Percentiles rank a stretch among this genome's conserved stretches.
Evolutionary conservation across 2,329 filamentous ascomycete species (phyloP).

Genomic region (Venturia asperata): DNA sequence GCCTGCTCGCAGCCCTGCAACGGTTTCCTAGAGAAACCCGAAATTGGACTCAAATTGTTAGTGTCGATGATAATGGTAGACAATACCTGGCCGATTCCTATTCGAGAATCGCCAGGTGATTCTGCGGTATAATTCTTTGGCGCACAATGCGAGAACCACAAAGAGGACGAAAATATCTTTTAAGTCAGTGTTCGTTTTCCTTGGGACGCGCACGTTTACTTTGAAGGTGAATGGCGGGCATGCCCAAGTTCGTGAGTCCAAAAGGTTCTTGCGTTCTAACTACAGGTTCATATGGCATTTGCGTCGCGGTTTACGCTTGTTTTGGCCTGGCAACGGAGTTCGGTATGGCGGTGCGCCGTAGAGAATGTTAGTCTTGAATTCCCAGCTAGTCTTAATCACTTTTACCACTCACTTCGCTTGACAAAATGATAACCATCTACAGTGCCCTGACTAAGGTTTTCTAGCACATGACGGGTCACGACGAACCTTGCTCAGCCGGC

Average conservation of each 20-base stretch:
- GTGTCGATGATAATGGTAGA: not conserved
- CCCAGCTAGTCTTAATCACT: not conserved
- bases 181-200: not conserved
- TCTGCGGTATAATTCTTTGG: not conserved
- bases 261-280: constrained; percentile 1
- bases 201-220: not conserved
- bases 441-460: not conserved
- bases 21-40: not conserved
- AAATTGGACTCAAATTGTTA: not conserved
- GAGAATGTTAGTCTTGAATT: constrained; percentile 11
- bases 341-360: not conserved
- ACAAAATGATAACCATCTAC: not conserved
- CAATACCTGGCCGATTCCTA: not conserved
- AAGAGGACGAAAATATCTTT: not conserved
- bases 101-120: too few relatives aligned
- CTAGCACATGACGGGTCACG: not conserved
- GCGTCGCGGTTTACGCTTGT: not conserved
- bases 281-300: not conserved
- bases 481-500: not conserved
- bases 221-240: not conserved
- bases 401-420: not conserved
- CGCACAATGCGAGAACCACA: not conserved
- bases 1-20: constrained; percentile 30
- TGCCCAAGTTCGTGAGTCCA: constrained; percentile 6
- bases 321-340: not conserved